phyloP scores from a whole-genome alignment of 2,329 filamentous ascomycete genomes.

The Diplodia scrobiculata region DNA sequence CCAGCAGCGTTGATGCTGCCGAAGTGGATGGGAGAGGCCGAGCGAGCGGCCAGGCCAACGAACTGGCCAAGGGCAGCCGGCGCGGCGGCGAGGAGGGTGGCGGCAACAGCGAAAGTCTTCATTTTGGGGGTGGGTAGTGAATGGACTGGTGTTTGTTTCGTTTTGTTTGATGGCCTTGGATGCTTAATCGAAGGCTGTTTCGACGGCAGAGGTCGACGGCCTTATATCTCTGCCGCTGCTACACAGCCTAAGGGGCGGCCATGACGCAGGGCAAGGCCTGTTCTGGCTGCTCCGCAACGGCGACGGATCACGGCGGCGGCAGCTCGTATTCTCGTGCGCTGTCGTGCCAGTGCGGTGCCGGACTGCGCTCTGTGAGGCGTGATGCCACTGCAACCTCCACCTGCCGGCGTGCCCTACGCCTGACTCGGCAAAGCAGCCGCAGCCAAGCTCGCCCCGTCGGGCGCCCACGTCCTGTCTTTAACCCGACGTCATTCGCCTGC shows the following conservation, averaged over 20 bases:
- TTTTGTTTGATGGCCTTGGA: background rate
- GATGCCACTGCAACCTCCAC: slow-evolving; percentile 24
- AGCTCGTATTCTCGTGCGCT: slow-evolving; percentile 18
- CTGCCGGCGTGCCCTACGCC: slow-evolving; percentile 2
- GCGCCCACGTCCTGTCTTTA: background rate
- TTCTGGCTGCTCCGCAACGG: background rate
- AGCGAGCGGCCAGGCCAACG: slow-evolving; percentile 49
- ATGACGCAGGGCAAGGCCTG: slow-evolving; percentile 11
- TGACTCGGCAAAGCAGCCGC: slow-evolving; percentile 21
- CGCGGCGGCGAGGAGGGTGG: slow-evolving; percentile 35
- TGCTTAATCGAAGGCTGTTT: background rate
- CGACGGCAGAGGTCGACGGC: background rate
- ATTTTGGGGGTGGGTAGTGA: slow-evolving; percentile 33
- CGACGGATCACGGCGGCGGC: background rate
- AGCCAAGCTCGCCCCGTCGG: background rate
- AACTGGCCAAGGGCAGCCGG: slow-evolving; percentile 40
- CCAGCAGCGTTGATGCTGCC: slow-evolving; percentile 52
- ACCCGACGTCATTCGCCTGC: slow-evolving; percentile 12
- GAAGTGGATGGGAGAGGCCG: slow-evolving; percentile 55
- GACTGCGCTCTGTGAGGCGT: slow-evolving; percentile 2
- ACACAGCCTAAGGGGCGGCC: slow-evolving; percentile 9
- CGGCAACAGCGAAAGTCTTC: slow-evolving; percentile 41
- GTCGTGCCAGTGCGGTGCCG: background rate
- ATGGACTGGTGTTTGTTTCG: background rate
- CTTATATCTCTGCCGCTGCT: slow-evolving; percentile 15